Evolutionary conservation across 2,329 filamentous ascomycete species (phyloP).

Genomic region (Fusarium denticulatum): DNA sequence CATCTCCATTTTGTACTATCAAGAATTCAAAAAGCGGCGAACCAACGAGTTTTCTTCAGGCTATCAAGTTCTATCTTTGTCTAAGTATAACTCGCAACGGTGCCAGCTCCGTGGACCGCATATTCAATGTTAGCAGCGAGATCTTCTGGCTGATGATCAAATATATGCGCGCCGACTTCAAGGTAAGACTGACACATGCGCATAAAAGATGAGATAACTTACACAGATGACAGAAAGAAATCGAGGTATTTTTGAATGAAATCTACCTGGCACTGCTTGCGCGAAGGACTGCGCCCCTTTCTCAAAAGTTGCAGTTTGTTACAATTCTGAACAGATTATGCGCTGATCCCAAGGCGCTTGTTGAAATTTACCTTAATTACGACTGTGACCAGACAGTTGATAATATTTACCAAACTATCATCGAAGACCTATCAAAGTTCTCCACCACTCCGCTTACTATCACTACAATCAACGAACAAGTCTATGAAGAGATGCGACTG

Average conservation of each 20-base stretch:
- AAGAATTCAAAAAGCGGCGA: slow-evolving; percentile 89
- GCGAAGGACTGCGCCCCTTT: slow-evolving; percentile 83
- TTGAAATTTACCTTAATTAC: slow-evolving; percentile 97
- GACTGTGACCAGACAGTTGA: slow-evolving; percentile 96
- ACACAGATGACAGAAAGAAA: slow-evolving; percentile 75
- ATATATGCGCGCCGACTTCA: slow-evolving; percentile 91
- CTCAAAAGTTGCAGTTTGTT: slow-evolving; percentile 94
- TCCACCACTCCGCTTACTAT: slow-evolving; percentile 82
- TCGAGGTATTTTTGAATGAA: slow-evolving; percentile 97
- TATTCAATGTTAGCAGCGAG: slow-evolving; percentile 96
- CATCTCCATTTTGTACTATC: slow-evolving; percentile 90
- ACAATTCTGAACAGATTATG: slow-evolving; percentile 85
- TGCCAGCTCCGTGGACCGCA: slow-evolving; percentile 87
- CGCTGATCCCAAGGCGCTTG: slow-evolving; percentile 85
- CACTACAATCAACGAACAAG: slow-evolving; percentile 80
- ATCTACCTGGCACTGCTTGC: slow-evolving; percentile 94
- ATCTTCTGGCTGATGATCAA: slow-evolving; percentile 99
- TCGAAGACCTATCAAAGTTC: slow-evolving; percentile 91
- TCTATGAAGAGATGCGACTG: slow-evolving; percentile 81
- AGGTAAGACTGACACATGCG: slow-evolving; percentile 62
- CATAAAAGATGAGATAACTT: slow-evolving; percentile 31
- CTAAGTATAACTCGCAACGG: slow-evolving; percentile 95
- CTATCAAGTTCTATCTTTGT: slow-evolving; percentile 96
- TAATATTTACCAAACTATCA: slow-evolving; percentile 95
- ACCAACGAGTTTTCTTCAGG: slow-evolving; percentile 90